These are phyloP conservation scores for Phytophthora agathidicida DNA, from an alignment of 352 stramenopile species.

Conservation along the genomic window DNA sequence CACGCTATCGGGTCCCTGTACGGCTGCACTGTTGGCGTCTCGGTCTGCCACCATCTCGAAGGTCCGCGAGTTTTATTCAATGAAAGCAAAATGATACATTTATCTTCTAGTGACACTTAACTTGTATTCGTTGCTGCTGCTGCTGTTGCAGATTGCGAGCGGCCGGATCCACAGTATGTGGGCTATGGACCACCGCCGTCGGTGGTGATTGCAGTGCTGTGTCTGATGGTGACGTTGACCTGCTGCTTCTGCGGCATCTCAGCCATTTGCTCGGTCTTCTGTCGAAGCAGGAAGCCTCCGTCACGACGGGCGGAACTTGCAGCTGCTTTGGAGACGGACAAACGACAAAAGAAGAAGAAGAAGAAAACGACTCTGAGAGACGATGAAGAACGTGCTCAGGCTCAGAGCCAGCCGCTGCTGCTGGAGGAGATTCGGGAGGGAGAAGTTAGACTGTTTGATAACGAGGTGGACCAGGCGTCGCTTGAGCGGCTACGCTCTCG, in stretches of 20 bases:
- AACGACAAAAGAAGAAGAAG: conserved; percentile 37
- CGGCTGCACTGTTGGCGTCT: conserved; percentile 75
- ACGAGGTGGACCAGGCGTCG: conserved; percentile 56
- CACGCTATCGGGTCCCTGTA: conserved; percentile 73
- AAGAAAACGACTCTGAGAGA: conserved; percentile 33
- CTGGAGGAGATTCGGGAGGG: conserved; percentile 48
- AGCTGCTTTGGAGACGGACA: conserved; percentile 24
- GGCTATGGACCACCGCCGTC: conserved; percentile 82
- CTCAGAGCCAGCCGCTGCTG: conserved; percentile 63
- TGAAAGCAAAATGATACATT: no score
- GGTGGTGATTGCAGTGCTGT: conserved; percentile 86
- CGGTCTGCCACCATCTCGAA: conserved; percentile 82
- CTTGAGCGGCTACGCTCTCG: conserved; percentile 56
- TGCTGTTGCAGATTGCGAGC: conserved; percentile 70
- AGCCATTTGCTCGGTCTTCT: conserved; percentile 80
- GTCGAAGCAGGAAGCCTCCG: conserved; percentile 30
- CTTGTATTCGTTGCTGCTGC: no score
- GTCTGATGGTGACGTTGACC: conserved; percentile 79
- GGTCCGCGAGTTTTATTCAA: conserved; percentile 35
- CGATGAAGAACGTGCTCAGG: conserved; percentile 39
- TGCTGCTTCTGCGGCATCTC: conserved; percentile 83
- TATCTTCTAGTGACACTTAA: no score
- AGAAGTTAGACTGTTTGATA: conserved; percentile 65
- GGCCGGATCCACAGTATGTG: conserved; percentile 72
- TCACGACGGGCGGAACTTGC: conserved; percentile 27